These are phyloP conservation scores for Podospora pseudocomata DNA, from an alignment of 495 filamentous ascomycete genomes.

Conservation along the genomic window DNA sequence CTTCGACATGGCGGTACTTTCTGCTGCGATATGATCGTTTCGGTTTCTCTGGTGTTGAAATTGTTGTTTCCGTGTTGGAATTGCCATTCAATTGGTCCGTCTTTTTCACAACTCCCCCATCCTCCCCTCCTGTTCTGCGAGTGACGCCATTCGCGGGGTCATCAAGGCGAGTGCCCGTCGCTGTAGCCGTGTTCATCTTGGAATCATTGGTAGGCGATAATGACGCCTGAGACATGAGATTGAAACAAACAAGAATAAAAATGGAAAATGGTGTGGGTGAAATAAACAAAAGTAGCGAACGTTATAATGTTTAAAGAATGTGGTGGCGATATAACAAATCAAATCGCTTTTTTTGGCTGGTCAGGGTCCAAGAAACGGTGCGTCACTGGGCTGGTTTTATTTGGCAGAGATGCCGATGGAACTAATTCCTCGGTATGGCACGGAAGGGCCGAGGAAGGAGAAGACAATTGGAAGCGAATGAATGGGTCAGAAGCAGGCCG, in stretches of 20 bases:
- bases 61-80: not conserved
- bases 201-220: constrained; percentile 1
- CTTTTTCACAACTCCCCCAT: not conserved
- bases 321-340: not conserved
- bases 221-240: not conserved
- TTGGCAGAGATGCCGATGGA: not conserved
- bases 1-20: constrained; percentile 85
- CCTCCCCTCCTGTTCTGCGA: constrained; percentile 8
- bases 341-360: not conserved
- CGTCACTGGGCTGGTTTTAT: not conserved
- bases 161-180: constrained; percentile 8
- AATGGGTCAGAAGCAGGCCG: not conserved
- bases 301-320: not conserved
- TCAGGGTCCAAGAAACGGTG: not conserved
- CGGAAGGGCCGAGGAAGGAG: constrained; percentile 6
- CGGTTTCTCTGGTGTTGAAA: constrained; percentile 15
- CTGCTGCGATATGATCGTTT: constrained; percentile 24
- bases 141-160: constrained; percentile 25
- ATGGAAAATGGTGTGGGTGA: not conserved
- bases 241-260: not conserved
- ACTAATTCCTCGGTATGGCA: constrained; percentile 8
- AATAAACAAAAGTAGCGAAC: not conserved
- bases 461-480: not conserved
- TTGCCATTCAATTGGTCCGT: not conserved
- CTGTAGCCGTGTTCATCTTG: constrained; percentile 5